These are phyloP conservation scores for Comarum palustre DNA, from an alignment of 306 rosid genomes.

Conservation along the genomic window DNA sequence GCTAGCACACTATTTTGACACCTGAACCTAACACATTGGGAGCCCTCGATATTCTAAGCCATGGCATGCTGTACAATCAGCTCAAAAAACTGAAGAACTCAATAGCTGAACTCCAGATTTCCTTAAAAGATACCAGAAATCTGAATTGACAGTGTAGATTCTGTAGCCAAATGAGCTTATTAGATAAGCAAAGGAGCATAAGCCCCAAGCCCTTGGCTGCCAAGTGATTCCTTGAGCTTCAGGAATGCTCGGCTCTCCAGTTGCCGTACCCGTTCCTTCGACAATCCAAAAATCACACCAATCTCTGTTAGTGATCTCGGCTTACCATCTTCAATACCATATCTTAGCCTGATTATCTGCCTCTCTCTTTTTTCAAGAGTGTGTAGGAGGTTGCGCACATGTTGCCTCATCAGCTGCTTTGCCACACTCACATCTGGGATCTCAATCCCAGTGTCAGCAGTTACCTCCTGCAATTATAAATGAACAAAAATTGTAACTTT, in stretches of 20 bases:
- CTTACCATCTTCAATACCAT: conserved; percentile 67
- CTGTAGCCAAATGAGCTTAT: conserved; percentile 19
- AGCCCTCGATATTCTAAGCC: conserved; percentile 4
- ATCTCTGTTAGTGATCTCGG: conserved; percentile 56
- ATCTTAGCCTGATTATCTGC: conserved; percentile 68
- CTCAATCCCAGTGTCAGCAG: conserved; percentile 67
- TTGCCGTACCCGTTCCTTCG: conserved; percentile 77
- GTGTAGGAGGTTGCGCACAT: conserved; percentile 56
- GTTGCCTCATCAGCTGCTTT: conserved; percentile 78
- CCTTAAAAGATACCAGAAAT: conserved; percentile 23
- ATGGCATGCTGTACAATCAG: conserved; percentile 26
- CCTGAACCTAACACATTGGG: not conserved
- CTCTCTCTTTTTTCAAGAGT: conserved; percentile 61
- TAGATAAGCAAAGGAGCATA: conserved; percentile 58
- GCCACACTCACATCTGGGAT: conserved; percentile 53
- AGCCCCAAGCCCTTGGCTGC: conserved; percentile 61
- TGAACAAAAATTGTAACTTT: not conserved
- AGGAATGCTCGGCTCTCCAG: conserved; percentile 54
- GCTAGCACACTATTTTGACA: conserved; percentile 4
- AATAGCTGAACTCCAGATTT: conserved; percentile 19
- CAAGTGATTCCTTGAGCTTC: conserved; percentile 66
- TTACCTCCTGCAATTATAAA: conserved; percentile 63
- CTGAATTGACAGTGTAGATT: conserved; percentile 16
- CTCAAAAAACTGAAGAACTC: conserved; percentile 11
- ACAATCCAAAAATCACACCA: conserved; percentile 59